Evolutionary conservation across 2,329 filamentous ascomycete species (phyloP), one percentile per base, ranked within the genome.

Genomic region (Alternaria incomplexa): DNA sequence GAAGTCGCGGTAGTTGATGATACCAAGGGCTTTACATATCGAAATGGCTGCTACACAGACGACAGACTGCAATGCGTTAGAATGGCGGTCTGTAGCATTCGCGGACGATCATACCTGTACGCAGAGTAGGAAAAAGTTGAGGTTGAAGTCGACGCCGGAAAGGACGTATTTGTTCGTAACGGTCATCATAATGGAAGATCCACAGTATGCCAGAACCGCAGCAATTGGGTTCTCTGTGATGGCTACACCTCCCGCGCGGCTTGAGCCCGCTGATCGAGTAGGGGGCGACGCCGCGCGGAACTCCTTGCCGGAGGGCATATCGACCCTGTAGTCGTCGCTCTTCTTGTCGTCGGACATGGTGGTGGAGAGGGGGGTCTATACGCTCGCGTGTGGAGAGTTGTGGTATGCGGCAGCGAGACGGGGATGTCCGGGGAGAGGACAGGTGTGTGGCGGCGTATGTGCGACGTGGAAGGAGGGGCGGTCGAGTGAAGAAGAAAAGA

Each of bases 151-250:
- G 55, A 87, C 86, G 64, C 96, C 96, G 8, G 93, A 97, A 50
- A 99, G 89, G 66, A 97, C 94, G 81, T 96, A 99, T 86, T 99
- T 99, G 85, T 99, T 99, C 81, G 96, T 96, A n/a, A 97, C 92
- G 8, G 96, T 99, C 96, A 99, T 99, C 81, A 95, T 88, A 78
- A 99, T 99, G n/a, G 94, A 97, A 56, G 95, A 93, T 75, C 91
- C 85, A 82, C 96, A 99, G 85, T 99, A 99, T 52, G 92, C 89
- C 69, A 97, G 78, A 73, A 99, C 92, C 22, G 95, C 93, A 51
- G 96, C 79, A 48, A 88, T 84, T 15, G 93, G 92, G 81, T 89
- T 96, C 82, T 93, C 93, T 74, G 90, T 87, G 66, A 93, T 45
- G 17, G 74, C 68, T 8, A 57, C 25, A 50, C 79, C 72, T 25